phyloP scores from a whole-genome alignment of 192 early-diverging fungal genomes.

The Coemansia sp. region DNA sequence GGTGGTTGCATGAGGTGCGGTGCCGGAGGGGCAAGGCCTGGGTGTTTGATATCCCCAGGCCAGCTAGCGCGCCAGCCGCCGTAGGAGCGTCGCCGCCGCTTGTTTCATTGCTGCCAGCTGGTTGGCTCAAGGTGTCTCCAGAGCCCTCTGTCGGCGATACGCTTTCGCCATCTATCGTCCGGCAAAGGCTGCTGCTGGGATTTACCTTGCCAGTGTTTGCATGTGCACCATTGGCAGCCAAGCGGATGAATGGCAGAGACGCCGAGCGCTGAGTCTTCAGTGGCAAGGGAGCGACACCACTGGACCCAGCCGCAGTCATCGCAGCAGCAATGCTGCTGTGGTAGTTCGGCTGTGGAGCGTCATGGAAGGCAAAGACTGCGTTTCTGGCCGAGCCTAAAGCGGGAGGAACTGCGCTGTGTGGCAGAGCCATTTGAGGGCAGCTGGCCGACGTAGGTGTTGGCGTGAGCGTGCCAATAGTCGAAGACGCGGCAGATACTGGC shows the following conservation, averaged over 20 bases:
- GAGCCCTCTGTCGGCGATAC: conserved; percentile 6
- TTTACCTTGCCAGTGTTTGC: conserved; percentile 15
- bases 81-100: background rate
- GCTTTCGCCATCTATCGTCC: conserved; percentile 30
- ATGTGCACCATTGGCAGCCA: conserved; percentile 6
- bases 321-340: conserved; percentile 29
- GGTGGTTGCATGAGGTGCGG: conserved; percentile 45
- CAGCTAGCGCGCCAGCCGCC: conserved; percentile 10
- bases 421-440: conserved; percentile 9
- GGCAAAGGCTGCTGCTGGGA: conserved; percentile 41
- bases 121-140: background rate
- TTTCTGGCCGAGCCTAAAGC: conserved; percentile 19
- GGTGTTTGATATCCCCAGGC: conserved; percentile 37
- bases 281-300: conserved; percentile 18
- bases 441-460: conserved; percentile 42
- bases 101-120: background rate
- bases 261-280: conserved; percentile 56
- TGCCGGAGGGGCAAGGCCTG: conserved; percentile 46
- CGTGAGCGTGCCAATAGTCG: conserved; percentile 46
- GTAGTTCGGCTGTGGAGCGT: conserved; percentile 11
- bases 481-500: conserved; percentile 39
- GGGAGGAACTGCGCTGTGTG: conserved; percentile 13
- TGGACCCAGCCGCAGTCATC: conserved; percentile 16
- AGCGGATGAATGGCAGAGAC: conserved; percentile 50
- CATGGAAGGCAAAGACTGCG: conserved; percentile 37